Conservation (phyloP, 441 rosid species). For the Populus hybrid region DNA sequence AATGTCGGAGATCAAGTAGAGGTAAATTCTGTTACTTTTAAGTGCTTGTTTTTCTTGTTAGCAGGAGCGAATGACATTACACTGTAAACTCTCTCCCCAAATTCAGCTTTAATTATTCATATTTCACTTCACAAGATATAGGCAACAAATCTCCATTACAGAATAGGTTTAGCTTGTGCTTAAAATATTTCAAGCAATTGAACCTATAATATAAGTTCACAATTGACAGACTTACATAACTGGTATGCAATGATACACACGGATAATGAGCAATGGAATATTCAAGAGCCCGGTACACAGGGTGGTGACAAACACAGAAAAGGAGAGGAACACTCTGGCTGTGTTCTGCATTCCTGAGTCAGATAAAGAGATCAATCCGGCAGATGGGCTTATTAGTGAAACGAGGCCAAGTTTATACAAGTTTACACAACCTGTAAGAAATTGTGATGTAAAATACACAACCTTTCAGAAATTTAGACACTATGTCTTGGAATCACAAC, state of each 20-base stretch:
- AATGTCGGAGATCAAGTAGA: slow-evolving; percentile 70
- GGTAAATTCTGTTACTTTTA: slow-evolving; percentile 22
- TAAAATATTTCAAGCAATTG: not conserved
- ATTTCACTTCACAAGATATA: not conserved
- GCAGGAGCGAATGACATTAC: not conserved
- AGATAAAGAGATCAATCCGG: too few species aligned
- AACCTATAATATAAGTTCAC: not conserved
- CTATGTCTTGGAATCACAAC: too few species aligned
- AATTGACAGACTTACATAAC: not conserved
- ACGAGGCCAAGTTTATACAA: too few species aligned
- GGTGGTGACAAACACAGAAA: slow-evolving; percentile 47
- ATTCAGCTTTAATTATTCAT: not conserved
- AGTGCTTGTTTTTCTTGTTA: not conserved
- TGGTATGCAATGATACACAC: not conserved
- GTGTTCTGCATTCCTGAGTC: slow-evolving; percentile 31
- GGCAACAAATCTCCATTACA: not conserved
- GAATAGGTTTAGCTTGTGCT: not conserved
- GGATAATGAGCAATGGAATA: slow-evolving; percentile 71
- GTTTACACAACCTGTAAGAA: too few species aligned
- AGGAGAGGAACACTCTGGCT: slow-evolving; percentile 53
- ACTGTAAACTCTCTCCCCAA: not conserved
- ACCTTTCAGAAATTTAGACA: too few species aligned
- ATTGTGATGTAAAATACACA: too few species aligned
- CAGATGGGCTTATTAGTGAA: too few species aligned
- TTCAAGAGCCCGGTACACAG: slow-evolving; percentile 70